Base-by-base conservation (phyloP, 805 yeast species). In the Saccharomycodes ludwigii region DNA sequence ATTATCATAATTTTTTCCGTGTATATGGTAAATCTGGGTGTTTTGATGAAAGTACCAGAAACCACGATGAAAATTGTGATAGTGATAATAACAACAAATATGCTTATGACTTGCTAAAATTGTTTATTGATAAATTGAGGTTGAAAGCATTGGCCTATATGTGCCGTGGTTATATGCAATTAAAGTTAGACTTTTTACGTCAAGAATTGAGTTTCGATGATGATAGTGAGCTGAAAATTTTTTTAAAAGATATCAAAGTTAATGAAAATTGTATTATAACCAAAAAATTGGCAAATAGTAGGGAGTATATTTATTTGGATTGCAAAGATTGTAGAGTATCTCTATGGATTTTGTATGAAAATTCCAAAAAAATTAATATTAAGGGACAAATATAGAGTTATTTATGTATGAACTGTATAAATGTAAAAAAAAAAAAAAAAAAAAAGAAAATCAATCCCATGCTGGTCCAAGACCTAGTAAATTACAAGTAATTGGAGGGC, bases 361-460 rank as follows among this genome's bases (percentile, higher is more conserved):
- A 42, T 29, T 58, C 66, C 42, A 69, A 59, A 37, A 76, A 66
- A 47, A 74, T 86, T 10, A 96, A 86, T 48, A 85, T 88, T 39
- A 86, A 86, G 60, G 97, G 97, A 1, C 96, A 86, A 55, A 65
- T 27, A 8, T 27, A 15, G 12, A 15, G 22, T 22, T 28, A 21
- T 26, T 24, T 18, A n/a, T n/a, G n/a, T n/a, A n/a, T n/a, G n/a
- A n/a, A n/a, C n/a, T n/a, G n/a, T n/a, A n/a, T n/a, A n/a, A n/a
- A n/a, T n/a, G n/a, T n/a, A n/a, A n/a, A n/a, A n/a, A n/a, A n/a
- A n/a, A n/a, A n/a, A n/a, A n/a, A n/a, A n/a, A n/a, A n/a, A n/a
- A n/a, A n/a, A n/a, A n/a, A n/a, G n/a, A n/a, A n/a, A n/a, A n/a
- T n/a, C n/a, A n/a, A n/a, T n/a, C n/a, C n/a, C n/a, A n/a, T n/a